A percentile compares a stretch with the other conserved stretches of the same genome.
Evolutionary conservation across 1,284 basidiomycete genomes (phyloP).

Genomic region (Sanghuangporus sanghuang): DNA sequence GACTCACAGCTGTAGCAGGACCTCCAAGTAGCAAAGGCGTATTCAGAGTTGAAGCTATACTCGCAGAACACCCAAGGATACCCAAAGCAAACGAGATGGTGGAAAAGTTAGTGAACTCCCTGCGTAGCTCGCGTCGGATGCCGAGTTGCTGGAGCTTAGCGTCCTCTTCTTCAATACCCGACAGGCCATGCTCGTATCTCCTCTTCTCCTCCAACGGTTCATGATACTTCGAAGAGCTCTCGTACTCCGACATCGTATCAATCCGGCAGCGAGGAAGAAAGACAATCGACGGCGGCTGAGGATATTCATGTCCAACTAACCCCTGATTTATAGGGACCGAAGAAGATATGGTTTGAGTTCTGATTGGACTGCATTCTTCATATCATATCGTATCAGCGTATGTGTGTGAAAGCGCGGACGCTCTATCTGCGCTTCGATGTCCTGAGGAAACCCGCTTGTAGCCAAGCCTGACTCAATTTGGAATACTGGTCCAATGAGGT

Average conservation of each 20-base stretch:
- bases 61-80: slow-evolving; percentile 19
- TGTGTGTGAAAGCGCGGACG: neutral
- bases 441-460: too few relatives aligned
- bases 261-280: neutral
- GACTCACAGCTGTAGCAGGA: slow-evolving; percentile 18
- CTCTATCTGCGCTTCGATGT: neutral
- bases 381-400: neutral
- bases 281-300: neutral
- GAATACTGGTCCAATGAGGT: too few relatives aligned
- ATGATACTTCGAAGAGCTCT: neutral
- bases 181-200: neutral
- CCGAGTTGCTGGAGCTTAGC: slow-evolving; percentile 15
- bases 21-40: slow-evolving; percentile 20
- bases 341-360: neutral
- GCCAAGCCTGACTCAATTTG: too few relatives aligned
- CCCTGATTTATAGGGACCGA: neutral
- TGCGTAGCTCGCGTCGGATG: slow-evolving; percentile 17
- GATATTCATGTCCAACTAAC: neutral
- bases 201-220: neutral
- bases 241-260: neutral
- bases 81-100: slow-evolving; percentile 21
- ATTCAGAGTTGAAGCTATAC: slow-evolving; percentile 20
- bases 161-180: slow-evolving; percentile 15
- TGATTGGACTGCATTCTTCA: neutral
- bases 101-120: slow-evolving; percentile 20